Evolutionary conservation across 257 asterid species (phyloP).

Genomic region (Forsythia viridissima): DNA sequence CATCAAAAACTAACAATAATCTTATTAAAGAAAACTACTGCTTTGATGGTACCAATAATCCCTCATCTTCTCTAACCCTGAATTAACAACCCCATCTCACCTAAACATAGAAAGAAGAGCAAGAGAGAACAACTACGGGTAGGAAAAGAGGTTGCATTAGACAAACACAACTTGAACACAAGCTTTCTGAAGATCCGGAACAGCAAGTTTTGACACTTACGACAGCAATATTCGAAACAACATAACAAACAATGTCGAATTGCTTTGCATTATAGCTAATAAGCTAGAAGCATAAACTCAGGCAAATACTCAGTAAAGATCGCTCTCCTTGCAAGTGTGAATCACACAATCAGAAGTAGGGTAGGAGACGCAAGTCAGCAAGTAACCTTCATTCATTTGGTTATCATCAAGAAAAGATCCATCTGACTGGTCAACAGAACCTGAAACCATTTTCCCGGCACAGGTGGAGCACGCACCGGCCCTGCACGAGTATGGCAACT

Average conservation of each 20-base stretch:
- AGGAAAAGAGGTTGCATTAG: not conserved
- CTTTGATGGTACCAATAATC: not conserved
- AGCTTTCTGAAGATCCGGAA: not conserved
- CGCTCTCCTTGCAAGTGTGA: slow-evolving; percentile 25
- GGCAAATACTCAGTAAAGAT: slow-evolving; percentile 15
- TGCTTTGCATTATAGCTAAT: not conserved
- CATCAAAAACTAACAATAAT: not conserved
- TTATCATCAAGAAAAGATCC: slow-evolving; percentile 24
- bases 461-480: slow-evolving; percentile 31
- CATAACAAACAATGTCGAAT: not conserved
- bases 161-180: not conserved
- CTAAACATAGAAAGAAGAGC: not conserved
- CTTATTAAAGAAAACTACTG: not conserved
- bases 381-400: slow-evolving; percentile 22
- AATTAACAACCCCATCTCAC: not conserved
- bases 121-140: not conserved
- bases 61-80: not conserved
- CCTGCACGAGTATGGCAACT: slow-evolving; percentile 26
- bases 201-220: not conserved
- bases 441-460: slow-evolving; percentile 22
- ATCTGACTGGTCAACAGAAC: slow-evolving; percentile 27
- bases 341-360: slow-evolving; percentile 25
- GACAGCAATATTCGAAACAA: not conserved
- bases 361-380: slow-evolving; percentile 24
- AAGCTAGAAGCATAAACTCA: not conserved